phyloP scores from a whole-genome alignment of 495 filamentous ascomycete species.

The Barbatosphaeria neglecta region DNA sequence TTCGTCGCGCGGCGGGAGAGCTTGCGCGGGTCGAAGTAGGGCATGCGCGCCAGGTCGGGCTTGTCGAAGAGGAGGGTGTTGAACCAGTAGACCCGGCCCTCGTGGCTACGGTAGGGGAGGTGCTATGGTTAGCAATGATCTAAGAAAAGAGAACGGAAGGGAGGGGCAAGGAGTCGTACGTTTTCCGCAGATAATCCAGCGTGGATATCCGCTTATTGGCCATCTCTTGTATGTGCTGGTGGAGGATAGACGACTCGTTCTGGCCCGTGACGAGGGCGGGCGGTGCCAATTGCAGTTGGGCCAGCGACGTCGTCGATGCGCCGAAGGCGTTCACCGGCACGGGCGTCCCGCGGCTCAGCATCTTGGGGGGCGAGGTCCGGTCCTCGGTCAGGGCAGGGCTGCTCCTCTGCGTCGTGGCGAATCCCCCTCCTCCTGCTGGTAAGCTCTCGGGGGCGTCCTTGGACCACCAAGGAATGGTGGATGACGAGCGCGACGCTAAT shows the following conservation, averaged over 20 bases:
- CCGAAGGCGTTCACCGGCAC: conserved; percentile 15
- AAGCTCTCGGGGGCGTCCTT: too few relatives aligned
- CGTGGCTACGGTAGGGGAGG: conserved; percentile 50
- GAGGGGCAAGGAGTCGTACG: conserved; percentile 42
- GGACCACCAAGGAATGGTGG: too few relatives aligned
- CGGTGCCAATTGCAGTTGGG: conserved; percentile 17
- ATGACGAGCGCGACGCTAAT: too few relatives aligned
- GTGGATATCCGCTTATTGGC: conserved; percentile 93
- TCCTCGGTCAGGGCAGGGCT: too few relatives aligned
- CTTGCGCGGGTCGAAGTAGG: conserved; percentile 74
- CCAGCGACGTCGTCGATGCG: conserved; percentile 11
- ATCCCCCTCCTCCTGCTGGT: too few relatives aligned
- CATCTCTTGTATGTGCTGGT: conserved; percentile 80
- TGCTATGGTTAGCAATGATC: conserved; percentile 7
- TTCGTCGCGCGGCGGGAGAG: conserved; percentile 79
- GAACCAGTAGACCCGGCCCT: conserved; percentile 94
- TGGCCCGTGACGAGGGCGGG: conserved; percentile 20
- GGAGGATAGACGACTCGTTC: conserved; percentile 32
- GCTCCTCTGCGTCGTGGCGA: too few relatives aligned
- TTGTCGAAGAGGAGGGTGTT: conserved; percentile 89
- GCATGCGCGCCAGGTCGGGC: conserved; percentile 63
- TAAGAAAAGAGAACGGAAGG: neutral
- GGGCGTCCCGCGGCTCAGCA: conserved; percentile 27
- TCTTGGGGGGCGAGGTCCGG: too few relatives aligned
- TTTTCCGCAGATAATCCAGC: conserved; percentile 81